phyloP scores from a whole-genome alignment of 2,329 filamentous ascomycete species.

The Talaromyces albobiverticillius region DNA sequence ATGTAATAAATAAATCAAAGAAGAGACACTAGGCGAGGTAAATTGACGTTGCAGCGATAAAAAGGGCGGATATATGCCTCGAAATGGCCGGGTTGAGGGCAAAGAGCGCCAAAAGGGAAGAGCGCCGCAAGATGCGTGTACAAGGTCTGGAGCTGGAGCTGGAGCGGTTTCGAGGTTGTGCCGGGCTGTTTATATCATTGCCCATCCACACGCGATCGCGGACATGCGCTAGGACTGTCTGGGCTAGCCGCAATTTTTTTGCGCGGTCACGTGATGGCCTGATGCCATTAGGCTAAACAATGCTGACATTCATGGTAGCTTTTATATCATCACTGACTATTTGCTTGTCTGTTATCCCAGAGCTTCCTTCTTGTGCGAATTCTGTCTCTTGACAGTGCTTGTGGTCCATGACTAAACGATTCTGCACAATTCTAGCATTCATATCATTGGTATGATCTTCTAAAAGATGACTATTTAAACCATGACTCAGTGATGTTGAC shows the following conservation, averaged over 20 bases:
- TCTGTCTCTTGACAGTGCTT: no score
- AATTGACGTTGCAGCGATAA: background rate
- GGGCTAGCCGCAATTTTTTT: slow-evolving; percentile 30
- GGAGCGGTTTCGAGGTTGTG: slow-evolving; percentile 40
- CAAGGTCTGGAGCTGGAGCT: slow-evolving; percentile 7
- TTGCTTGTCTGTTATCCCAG: no score
- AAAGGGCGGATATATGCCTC: background rate
- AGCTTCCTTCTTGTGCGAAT: no score
- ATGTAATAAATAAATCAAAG: background rate
- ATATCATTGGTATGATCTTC: no score
- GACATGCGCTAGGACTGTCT: slow-evolving; percentile 27
- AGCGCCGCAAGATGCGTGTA: slow-evolving; percentile 8
- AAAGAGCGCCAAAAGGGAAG: slow-evolving; percentile 6
- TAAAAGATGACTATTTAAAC: no score
- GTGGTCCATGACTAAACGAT: no score
- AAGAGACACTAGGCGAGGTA: no score
- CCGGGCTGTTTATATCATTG: slow-evolving; percentile 48
- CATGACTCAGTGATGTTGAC: no score
- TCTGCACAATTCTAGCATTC: no score
- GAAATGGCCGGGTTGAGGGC: background rate
- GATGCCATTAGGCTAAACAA: no score
- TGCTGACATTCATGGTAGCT: no score
- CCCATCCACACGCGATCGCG: slow-evolving; percentile 38
- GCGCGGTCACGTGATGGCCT: slow-evolving; percentile 7
- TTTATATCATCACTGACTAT: no score